Evolutionary conservation across 257 asterid species (phyloP).

Genomic region (Hygrophila difformis): DNA sequence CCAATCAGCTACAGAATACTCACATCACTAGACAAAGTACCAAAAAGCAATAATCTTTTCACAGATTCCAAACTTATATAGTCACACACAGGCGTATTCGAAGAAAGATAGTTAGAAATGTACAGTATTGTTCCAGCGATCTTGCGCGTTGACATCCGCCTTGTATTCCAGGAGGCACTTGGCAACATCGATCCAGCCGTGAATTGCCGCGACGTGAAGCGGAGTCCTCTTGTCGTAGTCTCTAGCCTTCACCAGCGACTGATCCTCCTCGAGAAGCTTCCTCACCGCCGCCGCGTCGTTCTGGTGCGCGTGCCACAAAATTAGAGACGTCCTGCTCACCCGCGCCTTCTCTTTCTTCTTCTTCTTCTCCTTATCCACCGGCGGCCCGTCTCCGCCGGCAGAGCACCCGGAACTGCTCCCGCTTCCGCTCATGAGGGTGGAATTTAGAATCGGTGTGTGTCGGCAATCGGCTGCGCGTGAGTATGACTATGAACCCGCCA

Average conservation of each 20-base stretch:
- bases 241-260: constrained; percentile 60
- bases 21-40: neutral
- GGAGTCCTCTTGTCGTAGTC: constrained; percentile 92
- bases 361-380: constrained; percentile 39
- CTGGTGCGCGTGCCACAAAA: constrained; percentile 97
- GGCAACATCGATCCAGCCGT: constrained; percentile 92
- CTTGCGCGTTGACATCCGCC: constrained; percentile 96
- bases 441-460: constrained; percentile 6
- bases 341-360: constrained; percentile 86
- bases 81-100: neutral
- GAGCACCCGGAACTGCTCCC: constrained; percentile 66
- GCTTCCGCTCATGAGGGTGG: constrained; percentile 66
- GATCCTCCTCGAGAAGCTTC: constrained; percentile 96
- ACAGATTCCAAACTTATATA: too few relatives aligned
- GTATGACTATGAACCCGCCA: neutral
- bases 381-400: constrained; percentile 37
- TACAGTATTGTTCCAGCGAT: constrained; percentile 99
- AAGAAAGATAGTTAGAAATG: constrained; percentile 1
- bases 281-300: constrained; percentile 70
- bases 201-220: constrained; percentile 96
- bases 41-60: constrained; percentile 1
- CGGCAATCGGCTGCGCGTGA: neutral
- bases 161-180: constrained; percentile 69
- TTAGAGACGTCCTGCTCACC: constrained; percentile 75
- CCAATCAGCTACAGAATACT: constrained; percentile 12